These are phyloP conservation scores for Scenedesmus sp. DNA, from an alignment of 163 green algal species.

Conservation along the genomic window DNA sequence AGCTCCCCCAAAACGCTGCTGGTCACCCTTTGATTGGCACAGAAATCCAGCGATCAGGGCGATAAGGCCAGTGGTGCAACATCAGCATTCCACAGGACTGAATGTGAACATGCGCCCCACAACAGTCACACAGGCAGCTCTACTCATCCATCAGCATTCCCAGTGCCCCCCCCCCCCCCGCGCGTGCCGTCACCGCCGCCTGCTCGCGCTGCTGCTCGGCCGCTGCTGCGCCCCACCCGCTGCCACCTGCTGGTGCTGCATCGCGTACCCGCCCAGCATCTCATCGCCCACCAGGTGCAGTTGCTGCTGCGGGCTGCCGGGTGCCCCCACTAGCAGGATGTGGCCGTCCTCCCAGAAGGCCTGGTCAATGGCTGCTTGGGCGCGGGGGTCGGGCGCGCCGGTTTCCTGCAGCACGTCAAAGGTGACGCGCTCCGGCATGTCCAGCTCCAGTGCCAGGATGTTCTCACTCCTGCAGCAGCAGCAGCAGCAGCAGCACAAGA, in stretches of 20 bases:
- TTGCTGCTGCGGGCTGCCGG: conserved; percentile 5
- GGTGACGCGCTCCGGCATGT: conserved; percentile 84
- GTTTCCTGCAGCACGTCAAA: neutral
- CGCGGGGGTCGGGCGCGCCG: neutral
- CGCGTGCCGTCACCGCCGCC: neutral
- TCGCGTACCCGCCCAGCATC: conserved; percentile 7
- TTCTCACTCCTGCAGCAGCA: conserved; percentile 83
- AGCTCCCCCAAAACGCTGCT: too few relatives aligned
- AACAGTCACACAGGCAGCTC: neutral
- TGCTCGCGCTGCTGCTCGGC: conserved; percentile 9
- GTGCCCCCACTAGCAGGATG: conserved; percentile 66
- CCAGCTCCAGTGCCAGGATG: conserved; percentile 85
- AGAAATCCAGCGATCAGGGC: too few relatives aligned
- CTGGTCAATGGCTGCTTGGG: conserved; percentile 75
- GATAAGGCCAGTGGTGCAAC: too few relatives aligned
- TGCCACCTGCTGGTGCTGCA: conserved; percentile 9
- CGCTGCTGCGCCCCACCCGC: neutral
- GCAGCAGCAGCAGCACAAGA: neutral
- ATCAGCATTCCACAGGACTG: too few relatives aligned
- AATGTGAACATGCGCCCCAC: too few relatives aligned
- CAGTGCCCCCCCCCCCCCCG: neutral
- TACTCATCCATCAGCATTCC: too few relatives aligned
- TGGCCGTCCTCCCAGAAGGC: conserved; percentile 74
- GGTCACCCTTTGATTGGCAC: too few relatives aligned
- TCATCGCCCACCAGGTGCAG: conserved; percentile 19